These are phyloP conservation scores for Hanseniaspora thailandica DNA, from an alignment of 805 yeast genomes.

Conservation along the genomic window DNA sequence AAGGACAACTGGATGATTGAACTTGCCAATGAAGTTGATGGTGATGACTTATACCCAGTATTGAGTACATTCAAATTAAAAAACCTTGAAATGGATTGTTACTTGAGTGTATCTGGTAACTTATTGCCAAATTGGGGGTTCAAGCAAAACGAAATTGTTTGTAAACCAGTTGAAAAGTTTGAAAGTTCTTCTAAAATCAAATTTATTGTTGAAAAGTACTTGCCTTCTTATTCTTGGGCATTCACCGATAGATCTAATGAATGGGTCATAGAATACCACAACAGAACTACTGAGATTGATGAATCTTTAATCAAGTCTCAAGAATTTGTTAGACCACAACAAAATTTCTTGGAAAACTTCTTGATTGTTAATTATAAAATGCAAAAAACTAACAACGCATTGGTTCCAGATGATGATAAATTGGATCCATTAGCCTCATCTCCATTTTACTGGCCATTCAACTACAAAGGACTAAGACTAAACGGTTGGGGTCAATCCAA, in stretches of 20 bases:
- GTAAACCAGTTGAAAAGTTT: slow-evolving; percentile 40
- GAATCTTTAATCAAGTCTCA: slow-evolving; percentile 43
- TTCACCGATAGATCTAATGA: slow-evolving; percentile 70
- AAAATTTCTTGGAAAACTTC: slow-evolving; percentile 67
- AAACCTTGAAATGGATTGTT: slow-evolving; percentile 61
- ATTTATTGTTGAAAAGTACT: background rate
- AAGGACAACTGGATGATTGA: slow-evolving; percentile 73
- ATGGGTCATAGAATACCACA: slow-evolving; percentile 75
- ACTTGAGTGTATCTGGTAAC: slow-evolving; percentile 71
- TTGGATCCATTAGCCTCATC: slow-evolving; percentile 57
- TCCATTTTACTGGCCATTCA: slow-evolving; percentile 87
- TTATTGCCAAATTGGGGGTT: slow-evolving; percentile 94
- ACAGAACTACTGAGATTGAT: slow-evolving; percentile 28
- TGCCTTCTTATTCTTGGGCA: slow-evolving; percentile 30
- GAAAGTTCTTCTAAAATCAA: background rate
- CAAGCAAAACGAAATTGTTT: slow-evolving; percentile 90
- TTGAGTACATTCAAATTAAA: slow-evolving; percentile 71
- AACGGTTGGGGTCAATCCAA: slow-evolving; percentile 49
- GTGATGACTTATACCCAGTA: slow-evolving; percentile 53
- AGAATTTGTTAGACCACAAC: slow-evolving; percentile 45
- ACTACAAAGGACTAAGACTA: slow-evolving; percentile 62
- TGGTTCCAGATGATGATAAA: slow-evolving; percentile 67
- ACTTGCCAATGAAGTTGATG: slow-evolving; percentile 46
- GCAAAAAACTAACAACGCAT: slow-evolving; percentile 79
- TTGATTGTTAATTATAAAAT: slow-evolving; percentile 65